Percentiles rank a stretch among this genome's conserved stretches.
Conservation (phyloP, 2,329 filamentous ascomycete species). For the Apiospora kogelbergensis region DNA sequence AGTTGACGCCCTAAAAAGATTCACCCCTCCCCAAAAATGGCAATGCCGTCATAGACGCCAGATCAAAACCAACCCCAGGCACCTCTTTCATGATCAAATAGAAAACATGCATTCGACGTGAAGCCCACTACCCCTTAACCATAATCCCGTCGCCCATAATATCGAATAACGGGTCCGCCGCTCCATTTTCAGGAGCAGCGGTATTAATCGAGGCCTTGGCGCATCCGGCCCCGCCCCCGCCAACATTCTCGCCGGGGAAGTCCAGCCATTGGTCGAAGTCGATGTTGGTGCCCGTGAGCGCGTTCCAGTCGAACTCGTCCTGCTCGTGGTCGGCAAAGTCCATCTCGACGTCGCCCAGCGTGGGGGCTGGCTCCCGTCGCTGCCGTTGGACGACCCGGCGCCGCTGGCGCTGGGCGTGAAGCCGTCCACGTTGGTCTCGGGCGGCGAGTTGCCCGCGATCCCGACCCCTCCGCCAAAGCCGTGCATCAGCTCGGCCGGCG, state of each 20-base stretch:
- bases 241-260: constrained; percentile 48
- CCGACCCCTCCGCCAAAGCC: not conserved
- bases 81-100: not conserved
- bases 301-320: constrained; percentile 55
- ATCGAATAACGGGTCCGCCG: not conserved
- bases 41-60: not conserved
- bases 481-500: constrained; percentile 24
- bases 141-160: constrained; percentile 10
- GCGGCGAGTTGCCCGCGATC: constrained; percentile 39
- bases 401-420: constrained; percentile 47
- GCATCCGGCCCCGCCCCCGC: constrained; percentile 14
- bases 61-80: not conserved
- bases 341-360: constrained; percentile 41
- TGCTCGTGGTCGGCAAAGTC: constrained; percentile 42
- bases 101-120: not conserved
- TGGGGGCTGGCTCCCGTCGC: constrained; percentile 36
- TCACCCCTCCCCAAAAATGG: not conserved
- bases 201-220: constrained; percentile 30
- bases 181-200: not conserved
- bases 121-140: not conserved
- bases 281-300: constrained; percentile 51
- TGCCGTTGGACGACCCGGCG: constrained; percentile 32
- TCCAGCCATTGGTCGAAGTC: constrained; percentile 61
- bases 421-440: constrained; percentile 42
- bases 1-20: not conserved